A percentile compares a stretch with the other conserved stretches of the same genome.
Evolutionary conservation across 768 basidiomycete species (phyloP).

Genomic region (Suillus hirtellus): DNA sequence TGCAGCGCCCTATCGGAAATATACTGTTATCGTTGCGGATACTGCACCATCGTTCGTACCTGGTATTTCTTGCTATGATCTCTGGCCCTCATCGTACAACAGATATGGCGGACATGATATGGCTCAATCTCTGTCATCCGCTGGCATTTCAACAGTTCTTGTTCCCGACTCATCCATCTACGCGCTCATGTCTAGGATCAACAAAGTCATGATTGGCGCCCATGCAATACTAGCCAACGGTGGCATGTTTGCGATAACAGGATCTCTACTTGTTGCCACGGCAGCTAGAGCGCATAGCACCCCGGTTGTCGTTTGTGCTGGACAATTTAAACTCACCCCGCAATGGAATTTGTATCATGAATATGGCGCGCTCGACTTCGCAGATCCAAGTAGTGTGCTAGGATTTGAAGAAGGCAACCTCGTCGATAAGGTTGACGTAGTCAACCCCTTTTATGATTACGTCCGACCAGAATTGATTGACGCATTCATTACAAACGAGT

Average conservation of each 20-base stretch:
- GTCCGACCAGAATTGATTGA: slow-evolving; percentile 90
- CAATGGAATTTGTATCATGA: slow-evolving; percentile 87
- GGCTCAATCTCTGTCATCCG: slow-evolving; percentile 76
- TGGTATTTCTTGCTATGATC: slow-evolving; percentile 5
- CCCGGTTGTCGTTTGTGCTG: slow-evolving; percentile 90
- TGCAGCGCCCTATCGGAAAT: slow-evolving; percentile 87
- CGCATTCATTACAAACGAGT: slow-evolving; percentile 97
- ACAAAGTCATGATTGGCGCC: slow-evolving; percentile 93
- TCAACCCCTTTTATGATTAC: slow-evolving; percentile 97
- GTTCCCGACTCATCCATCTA: slow-evolving; percentile 96
- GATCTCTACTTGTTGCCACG: slow-evolving; percentile 80
- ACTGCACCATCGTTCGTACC: slow-evolving; percentile 84
- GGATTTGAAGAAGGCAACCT: slow-evolving; percentile 78
- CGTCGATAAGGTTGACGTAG: slow-evolving; percentile 86
- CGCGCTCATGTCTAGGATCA: slow-evolving; percentile 94
- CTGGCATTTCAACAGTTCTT: slow-evolving; percentile 90
- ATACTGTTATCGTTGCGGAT: slow-evolving; percentile 95
- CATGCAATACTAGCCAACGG: slow-evolving; percentile 98
- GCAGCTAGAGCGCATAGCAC: slow-evolving; percentile 90
- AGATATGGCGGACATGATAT: slow-evolving; percentile 87
- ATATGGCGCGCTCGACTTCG: slow-evolving; percentile 82
- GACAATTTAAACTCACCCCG: slow-evolving; percentile 96
- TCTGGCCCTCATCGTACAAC: slow-evolving; percentile 10
- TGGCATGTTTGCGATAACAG: slow-evolving; percentile 88
- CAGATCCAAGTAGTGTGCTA: slow-evolving; percentile 62